phyloP scores from a whole-genome alignment of 495 filamentous ascomycete genomes.

The Letharia columbiana region DNA sequence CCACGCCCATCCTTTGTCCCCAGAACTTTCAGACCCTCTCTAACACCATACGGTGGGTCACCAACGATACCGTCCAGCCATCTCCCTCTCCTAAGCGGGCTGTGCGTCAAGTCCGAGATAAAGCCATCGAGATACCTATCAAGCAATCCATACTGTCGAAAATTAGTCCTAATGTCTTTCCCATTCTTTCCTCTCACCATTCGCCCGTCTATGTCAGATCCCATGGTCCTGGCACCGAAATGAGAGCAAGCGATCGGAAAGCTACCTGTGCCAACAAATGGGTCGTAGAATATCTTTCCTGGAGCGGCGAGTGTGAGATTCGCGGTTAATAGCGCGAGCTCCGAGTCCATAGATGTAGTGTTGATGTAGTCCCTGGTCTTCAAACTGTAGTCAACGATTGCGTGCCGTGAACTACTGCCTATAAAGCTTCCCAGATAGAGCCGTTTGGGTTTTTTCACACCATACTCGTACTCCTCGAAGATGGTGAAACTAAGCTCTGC shows the following conservation, averaged over 20 bases:
- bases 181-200: constrained; percentile 64
- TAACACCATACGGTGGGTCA: constrained; percentile 95
- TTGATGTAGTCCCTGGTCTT: constrained; percentile 91
- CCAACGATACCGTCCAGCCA: constrained; percentile 89
- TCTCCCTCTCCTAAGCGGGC: constrained; percentile 54
- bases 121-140: constrained; percentile 63
- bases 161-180: constrained; percentile 61
- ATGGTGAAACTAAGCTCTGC: constrained; percentile 68
- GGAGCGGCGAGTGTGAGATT: constrained; percentile 79
- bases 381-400: constrained; percentile 64
- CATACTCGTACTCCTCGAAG: constrained; percentile 65
- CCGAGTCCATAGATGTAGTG: constrained; percentile 95
- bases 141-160: constrained; percentile 68
- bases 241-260: constrained; percentile 81
- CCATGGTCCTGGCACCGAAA: constrained; percentile 72
- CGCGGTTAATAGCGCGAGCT: constrained; percentile 81
- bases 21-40: constrained; percentile 82
- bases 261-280: constrained; percentile 89
- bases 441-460: constrained; percentile 45
- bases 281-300: constrained; percentile 81
- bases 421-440: constrained; percentile 68
- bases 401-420: constrained; percentile 50
- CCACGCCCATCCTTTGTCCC: constrained; percentile 61
- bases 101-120: constrained; percentile 81
- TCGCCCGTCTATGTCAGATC: constrained; percentile 88